phyloP scores from a whole-genome alignment of 2,329 filamentous ascomycete species.

The Cladosporium sp. region DNA sequence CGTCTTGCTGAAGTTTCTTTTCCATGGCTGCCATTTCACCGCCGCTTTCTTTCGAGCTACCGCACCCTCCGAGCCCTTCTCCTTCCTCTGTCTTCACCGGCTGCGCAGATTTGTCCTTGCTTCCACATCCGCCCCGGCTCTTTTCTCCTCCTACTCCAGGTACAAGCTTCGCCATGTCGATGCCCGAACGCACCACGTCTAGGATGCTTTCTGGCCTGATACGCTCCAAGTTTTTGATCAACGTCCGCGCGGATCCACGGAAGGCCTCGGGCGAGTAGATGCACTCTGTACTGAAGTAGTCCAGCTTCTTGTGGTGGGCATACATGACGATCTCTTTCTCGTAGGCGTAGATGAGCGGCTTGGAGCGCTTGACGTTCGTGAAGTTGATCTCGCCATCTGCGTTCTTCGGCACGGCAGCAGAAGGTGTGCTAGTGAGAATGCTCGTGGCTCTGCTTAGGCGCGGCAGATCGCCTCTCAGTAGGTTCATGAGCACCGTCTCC shows the following conservation, averaged over 20 bases:
- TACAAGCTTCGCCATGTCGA: slow-evolving; percentile 91
- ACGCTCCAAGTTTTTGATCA: slow-evolving; percentile 94
- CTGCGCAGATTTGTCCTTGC: neutral
- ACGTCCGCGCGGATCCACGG: slow-evolving; percentile 77
- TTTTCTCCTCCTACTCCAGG: slow-evolving; percentile 40
- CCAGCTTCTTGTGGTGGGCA: slow-evolving; percentile 90
- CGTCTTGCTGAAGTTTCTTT: slow-evolving; percentile 61
- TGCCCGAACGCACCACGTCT: slow-evolving; percentile 89
- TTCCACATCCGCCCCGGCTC: neutral
- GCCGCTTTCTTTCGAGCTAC: slow-evolving; percentile 59
- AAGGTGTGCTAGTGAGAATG: slow-evolving; percentile 67
- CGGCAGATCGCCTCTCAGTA: slow-evolving; percentile 83
- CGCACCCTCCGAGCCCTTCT: slow-evolving; percentile 68
- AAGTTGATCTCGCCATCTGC: slow-evolving; percentile 42
- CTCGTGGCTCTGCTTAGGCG: slow-evolving; percentile 82
- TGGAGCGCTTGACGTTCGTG: slow-evolving; percentile 89
- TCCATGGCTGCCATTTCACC: slow-evolving; percentile 83
- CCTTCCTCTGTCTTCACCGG: slow-evolving; percentile 40
- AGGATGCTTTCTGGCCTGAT: slow-evolving; percentile 90
- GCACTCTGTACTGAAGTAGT: slow-evolving; percentile 98
- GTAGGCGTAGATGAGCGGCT: slow-evolving; percentile 96
- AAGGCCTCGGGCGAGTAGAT: slow-evolving; percentile 98
- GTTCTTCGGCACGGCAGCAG: slow-evolving; percentile 16
- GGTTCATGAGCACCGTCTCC: slow-evolving; percentile 96
- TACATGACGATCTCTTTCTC: slow-evolving; percentile 99